Conservation (phyloP, 257 asterid genomes). For the Solanum acaule region DNA sequence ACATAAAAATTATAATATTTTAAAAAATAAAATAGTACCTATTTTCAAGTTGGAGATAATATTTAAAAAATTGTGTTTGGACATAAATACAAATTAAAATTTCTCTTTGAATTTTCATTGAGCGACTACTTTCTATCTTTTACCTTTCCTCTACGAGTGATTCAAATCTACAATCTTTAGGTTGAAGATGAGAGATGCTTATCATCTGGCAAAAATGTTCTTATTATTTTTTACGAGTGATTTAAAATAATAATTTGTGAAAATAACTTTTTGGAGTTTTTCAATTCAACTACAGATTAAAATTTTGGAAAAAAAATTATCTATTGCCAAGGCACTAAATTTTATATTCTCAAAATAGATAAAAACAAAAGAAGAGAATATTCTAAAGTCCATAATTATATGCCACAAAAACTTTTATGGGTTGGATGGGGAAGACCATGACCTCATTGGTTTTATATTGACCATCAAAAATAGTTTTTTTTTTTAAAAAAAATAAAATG, state of each 20-base stretch:
- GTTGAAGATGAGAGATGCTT: accelerated
- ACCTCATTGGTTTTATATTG: background rate
- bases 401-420: background rate
- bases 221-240: background rate
- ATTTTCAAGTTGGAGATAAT: too few relatives aligned
- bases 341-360: background rate
- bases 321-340: background rate
- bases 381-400: background rate
- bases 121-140: background rate
- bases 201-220: too few relatives aligned
- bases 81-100: background rate
- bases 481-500: too few relatives aligned
- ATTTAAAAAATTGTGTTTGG: background rate
- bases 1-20: background rate
- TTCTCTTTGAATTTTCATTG: background rate
- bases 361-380: background rate
- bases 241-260: background rate
- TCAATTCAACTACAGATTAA: background rate
- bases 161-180: too few relatives aligned
- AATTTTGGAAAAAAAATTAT: background rate
- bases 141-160: background rate
- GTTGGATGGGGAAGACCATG: background rate
- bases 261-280: background rate
- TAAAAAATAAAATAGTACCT: too few relatives aligned
- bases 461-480: background rate